Evolutionary conservation across 257 asterid species (phyloP).

Genomic region (Solanum okadae): DNA sequence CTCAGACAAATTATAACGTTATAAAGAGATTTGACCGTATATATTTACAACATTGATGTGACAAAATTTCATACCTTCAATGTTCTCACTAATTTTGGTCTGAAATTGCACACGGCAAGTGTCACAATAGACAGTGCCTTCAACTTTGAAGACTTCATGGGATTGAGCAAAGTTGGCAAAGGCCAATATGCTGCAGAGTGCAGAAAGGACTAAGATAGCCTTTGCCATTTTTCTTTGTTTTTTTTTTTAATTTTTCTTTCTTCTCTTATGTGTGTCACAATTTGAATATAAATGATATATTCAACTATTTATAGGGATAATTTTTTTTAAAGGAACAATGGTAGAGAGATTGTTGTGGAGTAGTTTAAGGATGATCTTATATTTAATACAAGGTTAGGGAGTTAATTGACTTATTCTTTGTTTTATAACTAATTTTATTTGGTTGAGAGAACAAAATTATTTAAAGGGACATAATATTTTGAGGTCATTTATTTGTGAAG

Average conservation of each 20-base stretch:
- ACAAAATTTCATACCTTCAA: neutral
- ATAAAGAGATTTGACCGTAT: neutral
- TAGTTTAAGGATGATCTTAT: neutral
- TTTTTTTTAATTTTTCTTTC: neutral
- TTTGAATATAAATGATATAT: neutral
- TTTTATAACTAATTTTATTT: neutral
- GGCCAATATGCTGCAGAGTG: slow-evolving; percentile 10
- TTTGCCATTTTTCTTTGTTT: neutral
- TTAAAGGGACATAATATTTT: neutral
- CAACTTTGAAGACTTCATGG: neutral
- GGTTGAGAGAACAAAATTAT: neutral
- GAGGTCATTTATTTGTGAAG: neutral
- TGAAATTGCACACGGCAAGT: neutral
- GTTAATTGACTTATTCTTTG: neutral
- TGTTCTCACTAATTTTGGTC: neutral
- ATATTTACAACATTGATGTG: neutral
- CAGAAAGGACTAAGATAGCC: neutral
- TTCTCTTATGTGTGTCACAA: neutral
- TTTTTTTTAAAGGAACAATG: neutral
- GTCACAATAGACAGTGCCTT: slow-evolving; percentile 8
- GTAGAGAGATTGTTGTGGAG: neutral
- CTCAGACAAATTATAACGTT: neutral
- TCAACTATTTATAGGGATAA: neutral
- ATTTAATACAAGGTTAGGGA: neutral
- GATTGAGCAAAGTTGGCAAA: neutral